A percentile compares a stretch with the other conserved stretches of the same genome.
phyloP scores from a whole-genome alignment of 2,329 filamentous ascomycete species.

The Bipolaris victoriae region DNA sequence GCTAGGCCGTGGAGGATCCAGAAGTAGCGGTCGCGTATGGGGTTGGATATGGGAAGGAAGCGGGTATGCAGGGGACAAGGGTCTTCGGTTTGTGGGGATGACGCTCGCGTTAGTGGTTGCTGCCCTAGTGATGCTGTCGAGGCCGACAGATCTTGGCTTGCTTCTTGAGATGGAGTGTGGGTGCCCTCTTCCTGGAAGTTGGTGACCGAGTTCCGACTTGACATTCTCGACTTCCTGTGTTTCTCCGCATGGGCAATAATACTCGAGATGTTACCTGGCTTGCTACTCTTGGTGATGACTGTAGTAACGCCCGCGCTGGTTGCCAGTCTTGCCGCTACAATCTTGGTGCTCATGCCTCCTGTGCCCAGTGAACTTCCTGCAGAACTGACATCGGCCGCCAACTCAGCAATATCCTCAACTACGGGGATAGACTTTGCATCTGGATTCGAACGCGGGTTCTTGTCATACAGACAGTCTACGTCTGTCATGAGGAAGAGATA shows the following conservation, averaged over 20 bases:
- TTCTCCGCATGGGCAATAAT: slow-evolving; percentile 84
- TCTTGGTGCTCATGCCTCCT: slow-evolving; percentile 97
- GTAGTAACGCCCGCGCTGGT: slow-evolving; percentile 95
- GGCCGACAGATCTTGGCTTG: slow-evolving; percentile 29
- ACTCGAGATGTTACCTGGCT: slow-evolving; percentile 85
- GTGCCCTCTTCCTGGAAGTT: slow-evolving; percentile 40
- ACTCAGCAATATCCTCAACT: slow-evolving; percentile 81
- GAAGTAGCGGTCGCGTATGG: slow-evolving; percentile 31
- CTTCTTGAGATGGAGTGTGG: slow-evolving; percentile 26
- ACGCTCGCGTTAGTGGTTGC: slow-evolving; percentile 30
- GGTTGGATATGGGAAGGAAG: slow-evolving; percentile 71
- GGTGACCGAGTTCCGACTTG: slow-evolving; percentile 37
- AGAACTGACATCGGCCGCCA: slow-evolving; percentile 88
- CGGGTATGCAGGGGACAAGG: slow-evolving; percentile 78
- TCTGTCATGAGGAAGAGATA: slow-evolving; percentile 99
- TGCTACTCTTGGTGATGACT: slow-evolving; percentile 92
- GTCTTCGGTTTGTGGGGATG: slow-evolving; percentile 34
- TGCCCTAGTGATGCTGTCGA: slow-evolving; percentile 38
- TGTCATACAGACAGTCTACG: slow-evolving; percentile 96
- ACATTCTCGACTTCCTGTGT: slow-evolving; percentile 53
- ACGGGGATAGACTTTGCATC: slow-evolving; percentile 91
- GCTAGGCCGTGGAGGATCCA: slow-evolving; percentile 94
- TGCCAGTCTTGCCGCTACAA: slow-evolving; percentile 87
- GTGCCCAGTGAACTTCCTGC: slow-evolving; percentile 89
- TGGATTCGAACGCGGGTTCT: slow-evolving; percentile 84